Conservation (phyloP, 306 rosid species). For the Rubus parviflorus region DNA sequence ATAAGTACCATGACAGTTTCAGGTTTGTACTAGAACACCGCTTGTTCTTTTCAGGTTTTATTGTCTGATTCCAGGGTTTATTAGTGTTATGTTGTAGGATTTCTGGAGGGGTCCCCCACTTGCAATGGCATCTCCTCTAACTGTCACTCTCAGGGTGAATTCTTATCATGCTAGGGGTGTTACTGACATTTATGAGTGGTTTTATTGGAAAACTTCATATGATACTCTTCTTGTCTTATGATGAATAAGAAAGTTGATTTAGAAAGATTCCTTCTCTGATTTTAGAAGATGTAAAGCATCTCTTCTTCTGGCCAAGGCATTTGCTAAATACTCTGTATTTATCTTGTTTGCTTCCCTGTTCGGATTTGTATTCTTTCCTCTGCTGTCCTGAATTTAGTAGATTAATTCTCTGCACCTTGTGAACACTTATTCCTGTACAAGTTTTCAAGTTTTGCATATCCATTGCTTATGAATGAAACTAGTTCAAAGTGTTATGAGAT, state of each 20-base stretch:
- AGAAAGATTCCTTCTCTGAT: neutral
- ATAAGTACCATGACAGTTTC: neutral
- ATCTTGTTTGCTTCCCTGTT: constrained; percentile 15
- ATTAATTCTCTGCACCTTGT: neutral
- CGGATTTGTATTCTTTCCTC: neutral
- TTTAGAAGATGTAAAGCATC: neutral
- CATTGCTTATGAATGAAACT: constrained; percentile 10
- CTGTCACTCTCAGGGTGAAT: constrained; percentile 7
- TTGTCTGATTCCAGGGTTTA: neutral
- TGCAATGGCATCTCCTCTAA: constrained; percentile 10
- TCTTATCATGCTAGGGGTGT: constrained; percentile 15
- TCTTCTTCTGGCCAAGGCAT: constrained; percentile 10
- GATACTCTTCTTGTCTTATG: neutral
- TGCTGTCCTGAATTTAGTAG: neutral
- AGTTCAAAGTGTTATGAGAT: neutral
- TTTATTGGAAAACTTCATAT: neutral
- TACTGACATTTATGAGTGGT: constrained; percentile 3
- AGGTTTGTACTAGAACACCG: neutral
- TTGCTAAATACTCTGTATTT: constrained; percentile 11
- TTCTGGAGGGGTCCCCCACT: constrained; percentile 17
- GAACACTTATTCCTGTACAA: constrained; percentile 11
- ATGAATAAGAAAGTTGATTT: constrained; percentile 7
- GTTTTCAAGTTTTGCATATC: constrained; percentile 14
- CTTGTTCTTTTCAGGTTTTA: neutral
- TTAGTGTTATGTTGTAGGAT: neutral